These are phyloP conservation scores for Brasenia schreberi DNA, from an alignment of 164 flowering plant species.

Conservation along the genomic window DNA sequence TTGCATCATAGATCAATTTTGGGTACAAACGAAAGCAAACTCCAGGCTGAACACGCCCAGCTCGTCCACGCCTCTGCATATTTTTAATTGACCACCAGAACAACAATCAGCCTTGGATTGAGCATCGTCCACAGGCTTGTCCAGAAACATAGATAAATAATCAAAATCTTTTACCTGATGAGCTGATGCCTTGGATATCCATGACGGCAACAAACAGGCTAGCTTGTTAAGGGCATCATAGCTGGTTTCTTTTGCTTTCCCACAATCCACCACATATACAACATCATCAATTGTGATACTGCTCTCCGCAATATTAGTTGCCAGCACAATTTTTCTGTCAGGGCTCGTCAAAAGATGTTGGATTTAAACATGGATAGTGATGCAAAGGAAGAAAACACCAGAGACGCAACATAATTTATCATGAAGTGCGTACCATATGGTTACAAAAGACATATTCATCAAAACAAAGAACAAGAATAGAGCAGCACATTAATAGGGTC, in stretches of 20 bases:
- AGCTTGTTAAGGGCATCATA: constrained; percentile 96
- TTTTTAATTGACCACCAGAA: background rate
- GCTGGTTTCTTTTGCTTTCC: constrained; percentile 96
- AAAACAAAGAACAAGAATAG: background rate
- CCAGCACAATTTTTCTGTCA: constrained; percentile 84
- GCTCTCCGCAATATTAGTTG: constrained; percentile 97
- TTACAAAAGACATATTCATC: background rate
- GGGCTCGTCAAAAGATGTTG: too few species aligned
- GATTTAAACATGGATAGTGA: too few species aligned
- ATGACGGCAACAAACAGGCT: constrained; percentile 86
- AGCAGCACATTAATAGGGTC: background rate
- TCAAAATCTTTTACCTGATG: constrained; percentile 54
- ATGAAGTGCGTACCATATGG: background rate
- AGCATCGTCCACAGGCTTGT: background rate
- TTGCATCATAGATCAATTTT: constrained; percentile 62
- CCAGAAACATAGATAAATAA: background rate
- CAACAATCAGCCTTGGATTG: background rate
- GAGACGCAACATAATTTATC: background rate
- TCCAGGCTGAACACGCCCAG: constrained; percentile 97
- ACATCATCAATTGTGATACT: constrained; percentile 97
- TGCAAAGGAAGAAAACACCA: background rate
- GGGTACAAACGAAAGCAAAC: constrained; percentile 87
- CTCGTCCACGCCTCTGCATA: constrained; percentile 91
- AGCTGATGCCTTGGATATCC: constrained; percentile 99
- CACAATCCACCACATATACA: constrained; percentile 91